These are phyloP conservation scores for Petunia hybrid DNA, from an alignment of 305 asterid genomes.

Conservation along the genomic window DNA sequence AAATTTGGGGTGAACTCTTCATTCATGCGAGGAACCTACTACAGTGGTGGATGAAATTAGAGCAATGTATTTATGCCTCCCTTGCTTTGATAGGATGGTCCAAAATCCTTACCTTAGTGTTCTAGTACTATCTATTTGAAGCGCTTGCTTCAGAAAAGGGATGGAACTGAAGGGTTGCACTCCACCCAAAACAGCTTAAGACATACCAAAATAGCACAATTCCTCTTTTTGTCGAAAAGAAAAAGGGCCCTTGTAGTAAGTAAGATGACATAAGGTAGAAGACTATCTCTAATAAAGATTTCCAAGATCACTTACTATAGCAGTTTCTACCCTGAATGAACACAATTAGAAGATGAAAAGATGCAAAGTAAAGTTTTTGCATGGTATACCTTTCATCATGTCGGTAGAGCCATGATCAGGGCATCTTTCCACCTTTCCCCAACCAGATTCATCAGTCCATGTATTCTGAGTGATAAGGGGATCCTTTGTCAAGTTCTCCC, in stretches of 20 bases:
- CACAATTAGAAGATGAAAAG: background rate
- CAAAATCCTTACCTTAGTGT: background rate
- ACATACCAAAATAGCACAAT: background rate
- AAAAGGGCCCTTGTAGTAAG: background rate
- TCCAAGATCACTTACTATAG: background rate
- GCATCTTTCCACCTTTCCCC: slow-evolving; percentile 93
- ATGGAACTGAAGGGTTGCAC: background rate
- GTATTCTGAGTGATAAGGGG: slow-evolving; percentile 73
- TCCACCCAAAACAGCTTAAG: background rate
- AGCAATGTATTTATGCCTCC: background rate
- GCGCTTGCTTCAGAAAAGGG: background rate
- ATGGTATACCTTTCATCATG: slow-evolving; percentile 54
- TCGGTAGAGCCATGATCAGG: slow-evolving; percentile 64
- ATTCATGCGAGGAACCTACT: background rate
- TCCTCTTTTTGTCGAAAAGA: background rate
- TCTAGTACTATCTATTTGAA: slow-evolving; percentile 7
- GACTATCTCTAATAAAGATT: slow-evolving; percentile 5
- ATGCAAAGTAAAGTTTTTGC: background rate
- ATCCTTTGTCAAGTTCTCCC: slow-evolving; percentile 78
- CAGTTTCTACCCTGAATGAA: background rate
- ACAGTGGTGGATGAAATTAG: background rate
- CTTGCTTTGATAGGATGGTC: background rate
- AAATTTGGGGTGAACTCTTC: slow-evolving; percentile 5
- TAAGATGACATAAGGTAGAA: background rate
- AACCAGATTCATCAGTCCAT: slow-evolving; percentile 78